These are phyloP conservation scores for Phoma sp. DNA, from an alignment of 2,329 filamentous ascomycete species.

Conservation along the genomic window DNA sequence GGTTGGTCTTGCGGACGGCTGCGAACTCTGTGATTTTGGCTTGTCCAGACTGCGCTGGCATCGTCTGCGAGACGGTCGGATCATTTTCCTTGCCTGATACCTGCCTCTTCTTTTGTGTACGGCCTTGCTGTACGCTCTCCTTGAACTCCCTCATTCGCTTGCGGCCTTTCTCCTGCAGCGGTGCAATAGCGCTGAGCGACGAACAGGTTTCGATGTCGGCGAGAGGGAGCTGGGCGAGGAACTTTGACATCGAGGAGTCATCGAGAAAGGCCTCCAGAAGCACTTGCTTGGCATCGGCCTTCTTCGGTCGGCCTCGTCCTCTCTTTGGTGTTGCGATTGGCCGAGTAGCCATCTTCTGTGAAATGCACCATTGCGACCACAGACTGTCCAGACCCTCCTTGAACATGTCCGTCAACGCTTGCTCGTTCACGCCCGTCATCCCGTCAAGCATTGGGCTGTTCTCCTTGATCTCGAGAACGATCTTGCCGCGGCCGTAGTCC, in stretches of 20 bases:
- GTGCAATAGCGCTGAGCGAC: slow-evolving; percentile 62
- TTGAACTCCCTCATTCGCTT: slow-evolving; percentile 74
- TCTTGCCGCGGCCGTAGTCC: slow-evolving; percentile 53
- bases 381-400: slow-evolving; percentile 55
- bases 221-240: slow-evolving; percentile 65
- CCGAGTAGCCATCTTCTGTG: slow-evolving; percentile 32
- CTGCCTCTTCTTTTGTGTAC: slow-evolving; percentile 42
- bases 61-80: slow-evolving; percentile 14
- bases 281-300: slow-evolving; percentile 46
- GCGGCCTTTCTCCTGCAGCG: slow-evolving; percentile 70
- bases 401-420: slow-evolving; percentile 59
- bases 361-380: slow-evolving; percentile 53
- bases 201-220: slow-evolving; percentile 61
- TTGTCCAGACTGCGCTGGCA: slow-evolving; percentile 30
- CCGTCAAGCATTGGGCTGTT: slow-evolving; percentile 34
- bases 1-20: slow-evolving; percentile 52
- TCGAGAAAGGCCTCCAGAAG: slow-evolving; percentile 58
- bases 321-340: slow-evolving; percentile 45
- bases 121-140: slow-evolving; percentile 58
- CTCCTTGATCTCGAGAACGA: slow-evolving; percentile 52
- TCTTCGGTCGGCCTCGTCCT: slow-evolving; percentile 44
- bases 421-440: slow-evolving; percentile 52
- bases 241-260: slow-evolving; percentile 51
- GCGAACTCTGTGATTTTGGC: slow-evolving; percentile 49
- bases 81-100: slow-evolving; percentile 44